Evolutionary conservation across 257 asterid genomes (phyloP), one percentile per base, ranked within the genome.

Genomic region (Nicotiana undulata): DNA sequence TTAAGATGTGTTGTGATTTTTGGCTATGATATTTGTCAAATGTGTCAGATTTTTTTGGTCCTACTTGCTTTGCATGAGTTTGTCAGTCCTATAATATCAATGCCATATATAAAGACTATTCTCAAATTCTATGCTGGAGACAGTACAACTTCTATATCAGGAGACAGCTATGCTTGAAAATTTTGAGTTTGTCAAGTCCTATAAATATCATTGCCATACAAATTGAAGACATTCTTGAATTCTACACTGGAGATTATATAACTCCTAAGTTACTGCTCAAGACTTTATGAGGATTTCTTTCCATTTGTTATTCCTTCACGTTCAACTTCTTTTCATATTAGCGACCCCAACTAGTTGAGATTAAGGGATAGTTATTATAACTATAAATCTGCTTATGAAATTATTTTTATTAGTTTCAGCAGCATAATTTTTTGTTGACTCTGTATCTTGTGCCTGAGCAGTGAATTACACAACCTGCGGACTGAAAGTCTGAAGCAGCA

Each of bases 401-500:
- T 44, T 37, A 22, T 70, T 0, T 22, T 70, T 22, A 70, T 70
- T 24, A 46, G 31, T 46, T 70, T 70, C 58, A 44, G 20, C 58
- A 44, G 15, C 59, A 44, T 11, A 40, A 37, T 22, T 3, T 67
- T 44, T 70, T 70, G 6, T 44, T 70, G 59, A 46, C 37, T 70
- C 58, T 70, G 59, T 70, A 80, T 40, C 46, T 78, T 28, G 68
- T 65, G 66, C 63, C 32, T 86, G 84, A 60, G 87, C 93, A 95
- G 98, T 63, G 98, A 95, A 74, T 31, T 77, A 53, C 98, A 95
- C 90, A 95, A 95, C 86, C 92, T 90, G 82, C 92, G 82, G 18
- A 85, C 91, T 20, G 98, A 95, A 84, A 89, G 92, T 66, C 55
- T 95, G 92, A 88, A 58, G 88, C 94, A 95, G 84, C 98, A 95